These are phyloP conservation scores for Pittosporum tobira DNA, from an alignment of 129 eudicot species.

Conservation along the genomic window DNA sequence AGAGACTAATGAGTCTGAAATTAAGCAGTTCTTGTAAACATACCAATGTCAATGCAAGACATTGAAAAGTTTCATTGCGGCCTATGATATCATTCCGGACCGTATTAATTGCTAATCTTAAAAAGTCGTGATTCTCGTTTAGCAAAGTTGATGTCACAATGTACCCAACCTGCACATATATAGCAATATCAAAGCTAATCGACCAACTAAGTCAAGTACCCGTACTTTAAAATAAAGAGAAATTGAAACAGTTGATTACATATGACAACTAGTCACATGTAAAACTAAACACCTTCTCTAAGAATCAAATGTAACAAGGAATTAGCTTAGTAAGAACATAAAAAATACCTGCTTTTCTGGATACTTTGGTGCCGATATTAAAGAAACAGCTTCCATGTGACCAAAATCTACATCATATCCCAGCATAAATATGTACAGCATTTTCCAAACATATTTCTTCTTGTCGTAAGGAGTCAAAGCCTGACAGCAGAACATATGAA, in stretches of 20 bases:
- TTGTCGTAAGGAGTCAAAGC: constrained; percentile 88
- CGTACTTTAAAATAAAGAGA: background rate
- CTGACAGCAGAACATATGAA: constrained; percentile 31
- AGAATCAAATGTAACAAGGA: no score
- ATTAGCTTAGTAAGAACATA: background rate
- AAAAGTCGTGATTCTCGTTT: constrained; percentile 92
- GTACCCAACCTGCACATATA: constrained; percentile 76
- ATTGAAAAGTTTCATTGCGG: constrained; percentile 95
- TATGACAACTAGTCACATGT: no score
- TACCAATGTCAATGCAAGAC: constrained; percentile 98
- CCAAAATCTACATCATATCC: constrained; percentile 99
- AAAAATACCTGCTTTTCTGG: constrained; percentile 90
- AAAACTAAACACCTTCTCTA: no score
- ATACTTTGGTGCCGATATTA: constrained; percentile 97
- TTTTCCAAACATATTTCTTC: constrained; percentile 99
- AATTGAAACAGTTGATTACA: no score
- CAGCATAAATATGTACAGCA: constrained; percentile 91
- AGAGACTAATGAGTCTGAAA: background rate
- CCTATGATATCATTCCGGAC: constrained; percentile 99
- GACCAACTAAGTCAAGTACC: background rate
- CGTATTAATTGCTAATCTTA: constrained; percentile 91
- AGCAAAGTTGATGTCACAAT: constrained; percentile 92
- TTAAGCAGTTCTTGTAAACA: constrained; percentile 10
- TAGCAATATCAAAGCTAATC: background rate
- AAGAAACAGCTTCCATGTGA: constrained; percentile 99